These are phyloP conservation scores for Rhypophila decipiens DNA, from an alignment of 495 filamentous ascomycete species.

Conservation along the genomic window DNA sequence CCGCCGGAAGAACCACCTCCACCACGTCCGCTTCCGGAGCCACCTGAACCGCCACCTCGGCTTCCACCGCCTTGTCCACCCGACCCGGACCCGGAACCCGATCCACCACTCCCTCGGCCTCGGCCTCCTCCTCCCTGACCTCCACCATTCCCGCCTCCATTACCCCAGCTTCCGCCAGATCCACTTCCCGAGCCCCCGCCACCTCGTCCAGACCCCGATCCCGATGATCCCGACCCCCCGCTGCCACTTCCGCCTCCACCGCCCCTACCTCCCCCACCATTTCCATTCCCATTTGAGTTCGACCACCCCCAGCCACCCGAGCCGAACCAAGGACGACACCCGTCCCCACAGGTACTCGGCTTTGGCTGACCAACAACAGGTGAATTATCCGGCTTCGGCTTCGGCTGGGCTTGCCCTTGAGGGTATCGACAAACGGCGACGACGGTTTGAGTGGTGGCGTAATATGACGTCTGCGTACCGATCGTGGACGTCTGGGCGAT, in stretches of 20 bases:
- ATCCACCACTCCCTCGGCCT: too few species aligned
- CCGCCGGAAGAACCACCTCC: background rate
- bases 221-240: constrained; percentile 3
- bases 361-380: constrained; percentile 5
- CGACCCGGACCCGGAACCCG: background rate
- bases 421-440: constrained; percentile 14
- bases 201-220: constrained; percentile 5
- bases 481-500: constrained; percentile 5
- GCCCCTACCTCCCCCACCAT: constrained; percentile 3
- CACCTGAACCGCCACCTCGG: constrained; percentile 6
- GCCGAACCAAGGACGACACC: constrained; percentile 20
- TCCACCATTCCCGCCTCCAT: background rate
- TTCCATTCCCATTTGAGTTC: too few species aligned
- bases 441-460: constrained; percentile 11
- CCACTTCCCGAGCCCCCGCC: constrained; percentile 11
- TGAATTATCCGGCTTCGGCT: constrained; percentile 7
- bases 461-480: constrained; percentile 8
- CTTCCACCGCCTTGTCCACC: constrained; percentile 2
- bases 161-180: background rate
- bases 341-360: constrained; percentile 12
- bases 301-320: constrained; percentile 14
- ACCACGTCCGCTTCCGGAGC: background rate
- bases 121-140: background rate
- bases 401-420: constrained; percentile 1
- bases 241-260: constrained; percentile 1